A percentile compares a stretch with the other conserved stretches of the same genome.
Conservation (phyloP, 192 early-diverging fungal genomes). For the Coemansia sp. region DNA sequence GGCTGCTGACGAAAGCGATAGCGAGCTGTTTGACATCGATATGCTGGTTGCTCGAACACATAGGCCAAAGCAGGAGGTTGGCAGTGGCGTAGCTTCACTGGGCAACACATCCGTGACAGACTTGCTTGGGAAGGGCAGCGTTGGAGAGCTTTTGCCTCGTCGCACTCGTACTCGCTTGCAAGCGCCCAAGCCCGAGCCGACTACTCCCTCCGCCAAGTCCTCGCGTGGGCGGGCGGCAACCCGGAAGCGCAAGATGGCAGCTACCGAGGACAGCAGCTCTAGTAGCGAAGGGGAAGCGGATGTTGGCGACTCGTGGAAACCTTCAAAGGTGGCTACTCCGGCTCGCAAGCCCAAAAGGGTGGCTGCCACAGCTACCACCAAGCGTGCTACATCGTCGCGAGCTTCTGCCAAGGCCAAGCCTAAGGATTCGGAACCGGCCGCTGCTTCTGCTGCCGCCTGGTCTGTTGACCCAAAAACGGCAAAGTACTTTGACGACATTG, state of each 20-base stretch:
- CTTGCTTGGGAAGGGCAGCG: not conserved
- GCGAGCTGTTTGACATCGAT: slow-evolving; percentile 21
- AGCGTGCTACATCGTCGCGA: not conserved
- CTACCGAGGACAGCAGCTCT: not conserved
- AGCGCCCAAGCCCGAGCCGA: not conserved
- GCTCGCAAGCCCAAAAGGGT: not conserved
- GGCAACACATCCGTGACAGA: not conserved
- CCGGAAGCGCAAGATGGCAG: not conserved
- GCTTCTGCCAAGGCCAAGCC: not conserved
- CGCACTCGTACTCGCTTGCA: not conserved
- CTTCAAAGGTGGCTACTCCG: not conserved
- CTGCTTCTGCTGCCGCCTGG: not conserved
- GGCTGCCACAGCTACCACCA: not conserved
- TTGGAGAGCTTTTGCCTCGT: slow-evolving; percentile 1
- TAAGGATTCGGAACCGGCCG: not conserved
- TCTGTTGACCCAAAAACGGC: slow-evolving; percentile 3
- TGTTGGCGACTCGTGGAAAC: slow-evolving; percentile 1
- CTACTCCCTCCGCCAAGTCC: not conserved
- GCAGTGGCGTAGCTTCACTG: not conserved
- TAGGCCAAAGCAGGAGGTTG: not conserved
- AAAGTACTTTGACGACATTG: slow-evolving; percentile 34
- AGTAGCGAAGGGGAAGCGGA: not conserved
- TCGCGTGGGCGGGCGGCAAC: not conserved
- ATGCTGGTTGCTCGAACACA: not conserved
- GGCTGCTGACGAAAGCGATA: not conserved